Base-by-base conservation (phyloP, 495 filamentous ascomycete genomes). In the Friedmanniomyces endolithicus region DNA sequence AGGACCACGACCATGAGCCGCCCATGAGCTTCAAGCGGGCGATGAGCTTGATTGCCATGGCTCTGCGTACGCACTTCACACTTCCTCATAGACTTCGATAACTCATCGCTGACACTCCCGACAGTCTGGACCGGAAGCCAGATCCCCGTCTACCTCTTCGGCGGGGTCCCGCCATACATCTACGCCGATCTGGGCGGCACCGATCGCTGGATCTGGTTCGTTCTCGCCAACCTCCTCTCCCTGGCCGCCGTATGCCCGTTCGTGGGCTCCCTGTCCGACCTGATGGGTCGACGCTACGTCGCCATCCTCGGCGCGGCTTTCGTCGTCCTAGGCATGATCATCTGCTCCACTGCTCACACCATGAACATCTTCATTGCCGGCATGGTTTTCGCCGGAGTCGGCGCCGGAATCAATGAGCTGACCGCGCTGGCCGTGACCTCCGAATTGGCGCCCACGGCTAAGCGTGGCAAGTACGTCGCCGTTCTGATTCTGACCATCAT, bases 141-240 rank as follows among this genome's bases (percentile, higher is more conserved):
- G 41, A 67, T 68, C 39, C 66, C 65, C 2, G 53, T 67, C 16
- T 68, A 68, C 43, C 55, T 67, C 31, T 65, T 63, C 43, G 66
- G 66, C 16, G 61, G 60, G 22, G 47, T 62, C 22, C 79, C 80
- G 29, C 81, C 81, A 0, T 76, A 78, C 63, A 81, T 88, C 53
- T 86, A 86, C 63, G 64, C 67, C 14, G 75, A 79, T 20, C 78
- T 88, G 51, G 83, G 83, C 22, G 84, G 84, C 52, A 61, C 70
- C 9, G 78, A 84, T 64, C 69, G 80, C 61, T 87, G 81, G 80
- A 74, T 83, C 19, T 87, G 84, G 84, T 83, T 86, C 72, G 76
- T 85, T 24, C 72, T 85, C 4, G 82, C 77, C 27, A 82, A 87
- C 61, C 68, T 88, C 7, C 75, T 88, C 6, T 74, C 80, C 37